Evolutionary conservation across 106 monocot genomes (phyloP).

Genomic region (Cymbidium sinense): DNA sequence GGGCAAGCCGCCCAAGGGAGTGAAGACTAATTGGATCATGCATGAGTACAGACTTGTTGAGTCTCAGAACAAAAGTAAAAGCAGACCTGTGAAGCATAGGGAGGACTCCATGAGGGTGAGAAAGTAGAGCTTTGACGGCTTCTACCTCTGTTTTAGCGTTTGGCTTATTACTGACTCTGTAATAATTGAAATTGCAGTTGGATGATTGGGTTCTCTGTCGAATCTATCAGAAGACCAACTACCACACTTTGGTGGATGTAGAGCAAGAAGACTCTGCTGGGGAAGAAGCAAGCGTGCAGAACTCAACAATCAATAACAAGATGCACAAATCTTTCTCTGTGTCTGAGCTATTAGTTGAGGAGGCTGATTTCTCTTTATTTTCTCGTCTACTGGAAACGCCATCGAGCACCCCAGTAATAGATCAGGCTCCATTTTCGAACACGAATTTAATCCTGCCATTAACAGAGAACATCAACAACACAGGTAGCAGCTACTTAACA

Average conservation of each 20-base stretch:
- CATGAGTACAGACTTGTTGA: slow-evolving; percentile 57
- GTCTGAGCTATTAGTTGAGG: slow-evolving; percentile 20
- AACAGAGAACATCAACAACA: not conserved
- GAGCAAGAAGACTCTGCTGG: slow-evolving; percentile 17
- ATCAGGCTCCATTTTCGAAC: no score
- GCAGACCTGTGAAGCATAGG: slow-evolving; percentile 19
- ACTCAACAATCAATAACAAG: not conserved
- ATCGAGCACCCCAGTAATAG: not conserved
- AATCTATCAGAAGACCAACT: slow-evolving; percentile 44
- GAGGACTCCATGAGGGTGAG: slow-evolving; percentile 38
- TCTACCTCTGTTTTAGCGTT: not conserved
- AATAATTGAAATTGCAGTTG: slow-evolving; percentile 14
- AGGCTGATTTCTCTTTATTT: slow-evolving; percentile 9
- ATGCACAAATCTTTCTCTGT: slow-evolving; percentile 24
- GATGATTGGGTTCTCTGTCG: slow-evolving; percentile 57
- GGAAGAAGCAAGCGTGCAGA: slow-evolving; percentile 7
- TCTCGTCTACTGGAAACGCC: slow-evolving; percentile 11
- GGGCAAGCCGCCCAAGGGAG: slow-evolving; percentile 52
- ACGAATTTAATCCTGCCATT: not conserved
- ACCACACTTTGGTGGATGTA: slow-evolving; percentile 8
- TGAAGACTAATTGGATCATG: slow-evolving; percentile 75
- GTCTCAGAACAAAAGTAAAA: slow-evolving; percentile 16
- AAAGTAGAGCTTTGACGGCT: not conserved
- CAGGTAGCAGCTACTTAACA: not conserved
- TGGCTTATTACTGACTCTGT: not conserved